Evolutionary conservation across 2,329 filamentous ascomycete species (phyloP), one percentile per base, ranked within the genome.

Genomic region (Diplodia intermedia): DNA sequence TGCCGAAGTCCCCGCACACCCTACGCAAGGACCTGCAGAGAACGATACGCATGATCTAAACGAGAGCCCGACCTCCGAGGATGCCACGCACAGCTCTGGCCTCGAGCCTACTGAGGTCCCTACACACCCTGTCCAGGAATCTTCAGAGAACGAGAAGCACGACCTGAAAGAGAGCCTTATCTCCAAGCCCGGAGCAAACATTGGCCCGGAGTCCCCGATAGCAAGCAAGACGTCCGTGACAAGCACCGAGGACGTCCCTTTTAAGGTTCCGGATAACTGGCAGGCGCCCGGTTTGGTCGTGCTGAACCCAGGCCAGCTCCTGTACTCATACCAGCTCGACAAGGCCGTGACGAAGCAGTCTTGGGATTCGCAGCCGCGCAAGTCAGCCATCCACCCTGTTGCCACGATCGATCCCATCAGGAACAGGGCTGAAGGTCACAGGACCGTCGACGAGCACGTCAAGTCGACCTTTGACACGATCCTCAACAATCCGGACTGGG

Each of bases 261-360:
- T 66, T 31, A 50, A 56, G 52, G 36, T 56, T 9, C 57, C 66
- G 4, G 57, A 56, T 2, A 36, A 50, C 40, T 68, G 57, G 6
- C 63, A 76, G 4, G 70, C 74, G 1, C 88, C 85, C 0, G 90
- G 86, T 3, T 80, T 97, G 67, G 80, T 97, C 33, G 81, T 97
- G 31, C 87, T 92, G 55, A 97, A 97, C 75, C 83, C 88, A 4
- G 92, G 92, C 4, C 89, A 96, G 79, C 81, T 91, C 20, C 82
- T 89, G 73, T 97, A 92, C 89, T 92, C 91, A 77, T 87, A 91
- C 50, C 84, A 86, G 63, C 84, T 84, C 1, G 79, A 84, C 63
- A 84, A 86, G 60, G 83, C 88, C 0, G 82, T 97, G 69, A 91
- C 87, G 0, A 76, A 84, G 1, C 75, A 76, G 0, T 85, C 84